These are phyloP conservation scores for Elsinoe necatrix DNA, from an alignment of 2,329 filamentous ascomycete species.

Conservation along the genomic window DNA sequence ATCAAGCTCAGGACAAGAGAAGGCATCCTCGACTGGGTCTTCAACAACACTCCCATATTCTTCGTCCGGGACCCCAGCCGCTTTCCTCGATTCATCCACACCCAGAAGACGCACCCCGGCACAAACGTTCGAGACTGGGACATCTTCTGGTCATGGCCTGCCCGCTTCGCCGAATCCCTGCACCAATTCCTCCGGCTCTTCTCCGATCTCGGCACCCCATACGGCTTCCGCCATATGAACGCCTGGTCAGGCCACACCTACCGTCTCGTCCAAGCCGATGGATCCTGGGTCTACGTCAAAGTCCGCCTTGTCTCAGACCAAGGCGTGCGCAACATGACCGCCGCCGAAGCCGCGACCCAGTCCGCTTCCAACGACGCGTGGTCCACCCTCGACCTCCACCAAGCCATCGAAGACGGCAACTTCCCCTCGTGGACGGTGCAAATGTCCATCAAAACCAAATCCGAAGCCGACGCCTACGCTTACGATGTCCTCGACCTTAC, in stretches of 20 bases:
- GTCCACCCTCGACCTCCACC: conserved; percentile 33
- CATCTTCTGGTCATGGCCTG: conserved; percentile 27
- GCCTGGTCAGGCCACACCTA: conserved; percentile 43
- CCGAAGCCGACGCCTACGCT: conserved; percentile 41
- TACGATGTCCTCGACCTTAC: conserved; percentile 51
- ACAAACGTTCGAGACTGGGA: conserved; percentile 27
- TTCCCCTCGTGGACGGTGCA: conserved; percentile 45
- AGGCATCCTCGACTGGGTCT: conserved; percentile 66
- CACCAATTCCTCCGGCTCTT: conserved; percentile 47
- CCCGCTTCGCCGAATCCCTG: conserved; percentile 36
- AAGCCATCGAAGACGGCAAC: conserved; percentile 40
- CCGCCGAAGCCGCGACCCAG: conserved; percentile 30
- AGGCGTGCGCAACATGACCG: conserved; percentile 39
- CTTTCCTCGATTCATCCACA: conserved; percentile 58
- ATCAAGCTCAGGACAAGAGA: conserved; percentile 66
- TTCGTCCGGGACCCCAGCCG: conserved; percentile 67
- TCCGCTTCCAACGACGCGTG: conserved; percentile 33
- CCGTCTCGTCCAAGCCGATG: conserved; percentile 31
- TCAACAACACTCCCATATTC: conserved; percentile 68
- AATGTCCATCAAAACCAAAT: conserved; percentile 47
- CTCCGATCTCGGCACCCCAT: conserved; percentile 40
- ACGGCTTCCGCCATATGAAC: conserved; percentile 39
- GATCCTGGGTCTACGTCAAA: conserved; percentile 43
- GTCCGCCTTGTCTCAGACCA: conserved; percentile 43
- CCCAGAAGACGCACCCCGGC: conserved; percentile 28